Evolutionary conservation across 176 grass and related monocot genomes (phyloP).

Genomic region (Pontederia paniculata): DNA sequence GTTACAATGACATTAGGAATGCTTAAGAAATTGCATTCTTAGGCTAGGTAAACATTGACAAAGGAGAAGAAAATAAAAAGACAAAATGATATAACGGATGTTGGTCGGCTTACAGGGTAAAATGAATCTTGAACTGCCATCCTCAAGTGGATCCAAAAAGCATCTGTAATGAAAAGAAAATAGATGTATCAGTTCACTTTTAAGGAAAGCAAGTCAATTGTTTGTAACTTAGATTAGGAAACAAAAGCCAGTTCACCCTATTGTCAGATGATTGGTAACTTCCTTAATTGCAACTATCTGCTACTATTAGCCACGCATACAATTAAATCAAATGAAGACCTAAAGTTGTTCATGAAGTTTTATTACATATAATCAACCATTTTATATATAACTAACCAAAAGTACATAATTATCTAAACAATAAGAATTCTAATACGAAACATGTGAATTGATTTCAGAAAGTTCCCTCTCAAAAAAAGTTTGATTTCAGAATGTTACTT

Average conservation of each 20-base stretch:
- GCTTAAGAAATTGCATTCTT: neutral
- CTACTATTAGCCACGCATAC: no score
- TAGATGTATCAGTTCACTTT: neutral
- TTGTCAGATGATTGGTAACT: no score
- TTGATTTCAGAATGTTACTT: slow-evolving; percentile 28
- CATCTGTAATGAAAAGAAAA: slow-evolving; percentile 28
- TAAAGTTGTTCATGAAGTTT: no score
- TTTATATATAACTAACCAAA: no score
- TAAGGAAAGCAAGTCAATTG: neutral
- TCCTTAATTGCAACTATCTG: no score
- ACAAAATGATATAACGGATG: neutral
- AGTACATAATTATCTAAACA: neutral
- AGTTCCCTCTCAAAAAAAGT: no score
- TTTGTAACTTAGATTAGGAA: no score
- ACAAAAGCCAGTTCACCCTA: no score
- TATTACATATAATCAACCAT: no score
- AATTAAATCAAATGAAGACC: no score
- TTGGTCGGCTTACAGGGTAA: slow-evolving; percentile 51
- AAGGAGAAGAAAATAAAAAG: neutral
- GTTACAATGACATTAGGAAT: no score
- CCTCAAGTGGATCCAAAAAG: slow-evolving; percentile 72
- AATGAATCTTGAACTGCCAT: slow-evolving; percentile 88
- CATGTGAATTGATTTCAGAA: neutral
- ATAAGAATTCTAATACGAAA: neutral
- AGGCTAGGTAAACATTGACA: neutral